phyloP scores from a whole-genome alignment of 208 protist genomes.

The Angomonas deanei region DNA sequence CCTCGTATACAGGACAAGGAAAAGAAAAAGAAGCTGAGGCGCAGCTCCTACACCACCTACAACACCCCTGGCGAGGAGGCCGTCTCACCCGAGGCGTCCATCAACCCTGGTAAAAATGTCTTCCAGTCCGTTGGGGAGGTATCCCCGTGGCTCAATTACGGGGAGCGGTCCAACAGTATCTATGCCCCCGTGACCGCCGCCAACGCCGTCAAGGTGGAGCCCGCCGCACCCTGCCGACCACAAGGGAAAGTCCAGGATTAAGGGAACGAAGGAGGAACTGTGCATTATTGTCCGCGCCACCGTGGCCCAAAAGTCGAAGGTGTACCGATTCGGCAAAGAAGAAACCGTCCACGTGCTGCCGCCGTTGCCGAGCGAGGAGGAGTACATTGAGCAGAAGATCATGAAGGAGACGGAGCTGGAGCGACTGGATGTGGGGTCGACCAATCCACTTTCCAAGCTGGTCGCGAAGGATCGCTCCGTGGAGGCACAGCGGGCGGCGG shows the following conservation, averaged over 20 bases:
- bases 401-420: constrained; percentile 7
- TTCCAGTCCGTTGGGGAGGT: constrained; percentile 5
- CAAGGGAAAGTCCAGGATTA: constrained; percentile 17
- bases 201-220: neutral
- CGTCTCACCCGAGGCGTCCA: neutral
- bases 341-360: constrained; percentile 82
- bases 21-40: constrained; percentile 8
- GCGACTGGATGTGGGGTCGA: constrained; percentile 3
- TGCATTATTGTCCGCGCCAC: constrained; percentile 72
- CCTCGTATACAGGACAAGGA: neutral
- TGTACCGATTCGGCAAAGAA: constrained; percentile 57
- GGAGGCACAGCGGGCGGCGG: neutral
- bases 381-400: constrained; percentile 15
- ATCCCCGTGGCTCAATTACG: neutral
- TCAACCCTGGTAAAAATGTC: neutral
- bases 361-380: constrained; percentile 28
- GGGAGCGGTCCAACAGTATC: neutral
- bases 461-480: constrained; percentile 4
- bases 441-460: constrained; percentile 24
- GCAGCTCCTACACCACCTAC: constrained; percentile 11
- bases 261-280: constrained; percentile 31
- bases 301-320: constrained; percentile 62
- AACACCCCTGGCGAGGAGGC: neutral
- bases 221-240: constrained; percentile 14
- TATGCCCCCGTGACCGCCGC: neutral